Evolutionary conservation across 441 rosid species (phyloP).

Genomic region (Adansonia rubrostipa): DNA sequence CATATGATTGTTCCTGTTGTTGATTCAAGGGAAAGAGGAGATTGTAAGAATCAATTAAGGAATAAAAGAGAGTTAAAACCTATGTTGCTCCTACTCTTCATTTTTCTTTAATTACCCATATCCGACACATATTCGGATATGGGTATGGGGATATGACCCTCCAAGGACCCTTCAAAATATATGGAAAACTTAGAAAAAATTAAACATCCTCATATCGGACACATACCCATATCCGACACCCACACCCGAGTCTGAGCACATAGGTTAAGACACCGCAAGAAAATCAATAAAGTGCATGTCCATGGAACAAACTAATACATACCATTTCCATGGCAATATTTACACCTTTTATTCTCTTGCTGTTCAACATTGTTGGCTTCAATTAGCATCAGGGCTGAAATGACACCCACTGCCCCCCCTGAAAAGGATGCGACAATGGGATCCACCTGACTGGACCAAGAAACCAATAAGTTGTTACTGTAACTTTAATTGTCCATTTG

Average conservation of each 20-base stretch:
- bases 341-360: conserved; percentile 95
- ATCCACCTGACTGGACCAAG: conserved; percentile 81
- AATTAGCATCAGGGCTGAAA: conserved; percentile 92
- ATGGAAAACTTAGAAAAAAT: too few species aligned
- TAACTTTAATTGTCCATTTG: conserved; percentile 13
- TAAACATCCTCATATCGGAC: too few species aligned
- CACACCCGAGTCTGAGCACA: too few species aligned
- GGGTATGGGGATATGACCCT: too few species aligned
- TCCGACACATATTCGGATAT: too few species aligned
- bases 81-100: too few species aligned
- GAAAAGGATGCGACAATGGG: conserved; percentile 97
- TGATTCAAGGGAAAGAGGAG: not conserved
- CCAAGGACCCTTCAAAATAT: too few species aligned
- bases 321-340: conserved; percentile 95
- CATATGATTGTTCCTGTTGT: not conserved
- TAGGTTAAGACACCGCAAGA: not conserved
- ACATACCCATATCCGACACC: too few species aligned
- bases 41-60: not conserved
- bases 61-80: not conserved
- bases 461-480: conserved; percentile 26
- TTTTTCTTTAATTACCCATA: too few species aligned
- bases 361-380: conserved; percentile 89
- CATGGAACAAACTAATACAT: conserved; percentile 25
- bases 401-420: conserved; percentile 97
- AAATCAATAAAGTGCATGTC: conserved; percentile 15